Conservation (phyloP, 2,329 filamentous ascomycete species). For the Aspergillus luchuensis region DNA sequence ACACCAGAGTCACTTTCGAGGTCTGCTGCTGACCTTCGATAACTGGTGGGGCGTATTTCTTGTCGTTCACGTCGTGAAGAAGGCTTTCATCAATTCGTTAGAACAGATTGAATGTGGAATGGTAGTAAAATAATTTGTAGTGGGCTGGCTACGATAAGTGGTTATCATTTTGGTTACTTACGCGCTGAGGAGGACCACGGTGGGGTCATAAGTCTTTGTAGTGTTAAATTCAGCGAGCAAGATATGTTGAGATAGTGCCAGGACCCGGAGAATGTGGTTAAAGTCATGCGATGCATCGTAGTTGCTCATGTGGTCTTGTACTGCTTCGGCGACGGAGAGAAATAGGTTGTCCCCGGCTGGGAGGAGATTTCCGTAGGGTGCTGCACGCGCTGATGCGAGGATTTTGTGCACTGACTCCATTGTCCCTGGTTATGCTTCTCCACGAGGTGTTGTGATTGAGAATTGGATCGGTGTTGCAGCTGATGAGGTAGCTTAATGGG, state of each 20-base stretch:
- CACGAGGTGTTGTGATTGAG: neutral
- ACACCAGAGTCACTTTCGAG: constrained; percentile 6
- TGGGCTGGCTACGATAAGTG: neutral
- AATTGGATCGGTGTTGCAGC: neutral
- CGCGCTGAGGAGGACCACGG: constrained; percentile 2
- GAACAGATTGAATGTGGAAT: neutral
- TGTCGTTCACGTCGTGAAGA: constrained; percentile 19
- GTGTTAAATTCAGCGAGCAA: constrained; percentile 1
- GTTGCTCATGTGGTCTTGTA: constrained; percentile 17
- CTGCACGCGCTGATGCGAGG: neutral
- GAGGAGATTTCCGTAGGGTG: neutral
- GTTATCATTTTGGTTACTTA: neutral
- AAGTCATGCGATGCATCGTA: constrained; percentile 21
- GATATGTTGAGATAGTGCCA: constrained; percentile 12
- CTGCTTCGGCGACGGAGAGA: constrained; percentile 1
- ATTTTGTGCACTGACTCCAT: constrained; percentile 4
- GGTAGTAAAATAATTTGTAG: neutral
- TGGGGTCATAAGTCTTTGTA: neutral
- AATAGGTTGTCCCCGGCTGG: neutral
- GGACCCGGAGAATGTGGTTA: constrained; percentile 16
- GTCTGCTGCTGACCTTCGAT: neutral
- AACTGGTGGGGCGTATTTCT: constrained; percentile 13
- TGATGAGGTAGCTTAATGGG: neutral
- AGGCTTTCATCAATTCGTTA: neutral
- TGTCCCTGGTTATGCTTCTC: neutral